Evolutionary conservation across 129 eudicot species (phyloP).

Genomic region (Flaveria robusta): DNA sequence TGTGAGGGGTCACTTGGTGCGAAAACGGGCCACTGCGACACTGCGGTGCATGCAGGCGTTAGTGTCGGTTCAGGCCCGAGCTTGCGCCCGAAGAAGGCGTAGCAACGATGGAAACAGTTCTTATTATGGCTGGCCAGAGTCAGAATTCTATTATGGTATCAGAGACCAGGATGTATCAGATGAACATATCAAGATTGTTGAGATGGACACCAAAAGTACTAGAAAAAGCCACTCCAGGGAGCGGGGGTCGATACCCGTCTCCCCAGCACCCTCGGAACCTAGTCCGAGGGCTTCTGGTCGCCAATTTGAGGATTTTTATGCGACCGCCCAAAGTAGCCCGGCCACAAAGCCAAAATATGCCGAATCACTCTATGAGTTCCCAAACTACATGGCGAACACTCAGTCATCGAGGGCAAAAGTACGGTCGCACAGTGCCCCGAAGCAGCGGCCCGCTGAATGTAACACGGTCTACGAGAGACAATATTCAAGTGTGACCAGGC

Average conservation of each 20-base stretch:
- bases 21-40: conserved; percentile 83
- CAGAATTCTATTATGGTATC: conserved; percentile 26
- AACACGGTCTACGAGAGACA: conserved; percentile 45
- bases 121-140: conserved; percentile 31
- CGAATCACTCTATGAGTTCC: conserved; percentile 71
- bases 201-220: conserved; percentile 73
- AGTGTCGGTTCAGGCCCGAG: conserved; percentile 75
- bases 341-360: conserved; percentile 60
- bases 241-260: conserved; percentile 46
- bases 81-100: conserved; percentile 70
- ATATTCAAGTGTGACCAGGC: conserved; percentile 45
- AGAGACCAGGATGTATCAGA: conserved; percentile 43
- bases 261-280: conserved; percentile 75
- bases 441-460: conserved; percentile 61
- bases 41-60: conserved; percentile 90
- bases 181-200: conserved; percentile 87
- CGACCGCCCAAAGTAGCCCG: conserved; percentile 69
- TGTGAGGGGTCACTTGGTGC: conserved; percentile 87
- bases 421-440: conserved; percentile 89
- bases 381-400: conserved; percentile 91
- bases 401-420: conserved; percentile 85
- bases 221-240: conserved; percentile 64
- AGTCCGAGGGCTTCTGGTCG: conserved; percentile 69
- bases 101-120: conserved; percentile 27
- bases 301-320: conserved; percentile 67